Conservation (phyloP, 306 rosid species). For the Cicer yamashitae region DNA sequence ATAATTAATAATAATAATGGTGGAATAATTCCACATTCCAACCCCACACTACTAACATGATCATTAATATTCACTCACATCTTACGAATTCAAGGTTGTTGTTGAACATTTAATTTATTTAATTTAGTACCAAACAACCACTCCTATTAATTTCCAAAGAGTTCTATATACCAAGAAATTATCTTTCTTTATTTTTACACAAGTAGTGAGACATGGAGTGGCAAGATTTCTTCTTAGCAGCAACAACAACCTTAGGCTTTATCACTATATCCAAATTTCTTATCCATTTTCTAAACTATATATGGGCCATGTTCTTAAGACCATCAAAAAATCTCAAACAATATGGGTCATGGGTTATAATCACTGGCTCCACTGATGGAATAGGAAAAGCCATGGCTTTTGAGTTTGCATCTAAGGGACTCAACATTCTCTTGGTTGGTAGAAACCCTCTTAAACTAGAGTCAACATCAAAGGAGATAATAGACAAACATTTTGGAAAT, state of each 20-base stretch:
- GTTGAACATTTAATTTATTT: neutral
- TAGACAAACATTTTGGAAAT: neutral
- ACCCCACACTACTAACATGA: neutral
- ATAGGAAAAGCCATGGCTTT: constrained; percentile 78
- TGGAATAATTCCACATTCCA: neutral
- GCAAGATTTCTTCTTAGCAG: constrained; percentile 22
- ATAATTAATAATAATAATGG: neutral
- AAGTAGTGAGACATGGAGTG: constrained; percentile 29
- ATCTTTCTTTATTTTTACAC: neutral
- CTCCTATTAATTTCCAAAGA: neutral
- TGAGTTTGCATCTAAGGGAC: constrained; percentile 66
- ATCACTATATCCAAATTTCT: constrained; percentile 41
- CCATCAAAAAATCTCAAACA: constrained; percentile 62
- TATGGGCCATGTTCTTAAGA: constrained; percentile 59
- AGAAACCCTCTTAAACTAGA: constrained; percentile 50
- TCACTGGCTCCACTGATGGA: constrained; percentile 89
- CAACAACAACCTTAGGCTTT: constrained; percentile 52
- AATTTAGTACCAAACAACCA: neutral
- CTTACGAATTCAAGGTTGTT: neutral
- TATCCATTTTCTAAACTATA: constrained; percentile 51
- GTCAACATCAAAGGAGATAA: constrained; percentile 43
- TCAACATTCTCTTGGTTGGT: constrained; percentile 64
- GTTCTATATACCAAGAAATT: neutral
- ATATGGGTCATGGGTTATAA: constrained; percentile 82
- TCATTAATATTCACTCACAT: neutral